Evolutionary conservation across 2,329 filamentous ascomycete species (phyloP).

Genomic region (Beauveria varroae): DNA sequence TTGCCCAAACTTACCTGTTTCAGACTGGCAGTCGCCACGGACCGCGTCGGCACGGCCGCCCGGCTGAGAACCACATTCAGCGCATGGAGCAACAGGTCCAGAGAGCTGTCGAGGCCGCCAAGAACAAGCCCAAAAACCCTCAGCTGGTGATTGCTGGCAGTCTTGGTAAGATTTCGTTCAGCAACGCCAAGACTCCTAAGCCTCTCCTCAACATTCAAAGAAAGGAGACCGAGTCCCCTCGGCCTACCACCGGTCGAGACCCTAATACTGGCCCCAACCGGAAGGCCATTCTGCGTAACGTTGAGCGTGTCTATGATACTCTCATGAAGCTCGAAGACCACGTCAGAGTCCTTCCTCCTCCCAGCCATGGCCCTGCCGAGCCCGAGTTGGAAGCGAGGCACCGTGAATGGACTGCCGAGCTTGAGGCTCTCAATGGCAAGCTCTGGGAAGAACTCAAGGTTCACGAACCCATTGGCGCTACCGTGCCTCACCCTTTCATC

Average conservation of each 20-base stretch:
- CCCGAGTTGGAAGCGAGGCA: slow-evolving; percentile 65
- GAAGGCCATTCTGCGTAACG: slow-evolving; percentile 76
- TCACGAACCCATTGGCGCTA: slow-evolving; percentile 77
- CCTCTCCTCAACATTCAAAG: slow-evolving; percentile 94
- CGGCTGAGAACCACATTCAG: slow-evolving; percentile 94
- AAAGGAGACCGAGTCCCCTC: slow-evolving; percentile 57
- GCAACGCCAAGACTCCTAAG: slow-evolving; percentile 95
- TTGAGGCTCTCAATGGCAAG: slow-evolving; percentile 65
- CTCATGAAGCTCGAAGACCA: slow-evolving; percentile 94
- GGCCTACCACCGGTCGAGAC: slow-evolving; percentile 39
- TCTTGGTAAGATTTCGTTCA: slow-evolving; percentile 96
- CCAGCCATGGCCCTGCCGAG: slow-evolving; percentile 49
- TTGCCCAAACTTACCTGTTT: slow-evolving; percentile 95
- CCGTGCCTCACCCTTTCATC: slow-evolving; percentile 85
- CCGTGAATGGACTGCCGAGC: slow-evolving; percentile 58
- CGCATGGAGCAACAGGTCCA: slow-evolving; percentile 99
- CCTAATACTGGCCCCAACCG: slow-evolving; percentile 54
- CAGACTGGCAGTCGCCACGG: slow-evolving; percentile 82
- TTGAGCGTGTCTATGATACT: slow-evolving; percentile 80
- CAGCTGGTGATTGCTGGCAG: slow-evolving; percentile 95
- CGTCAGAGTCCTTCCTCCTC: slow-evolving; percentile 66
- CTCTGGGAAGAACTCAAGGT: slow-evolving; percentile 87
- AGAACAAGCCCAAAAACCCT: slow-evolving; percentile 95
- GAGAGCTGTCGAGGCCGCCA: slow-evolving; percentile 91
- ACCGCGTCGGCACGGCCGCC: slow-evolving; percentile 67